Percentiles rank a stretch among this genome's conserved stretches.
Conservation (phyloP, 805 yeast species). For the Tetrapisispora taiwanensis region DNA sequence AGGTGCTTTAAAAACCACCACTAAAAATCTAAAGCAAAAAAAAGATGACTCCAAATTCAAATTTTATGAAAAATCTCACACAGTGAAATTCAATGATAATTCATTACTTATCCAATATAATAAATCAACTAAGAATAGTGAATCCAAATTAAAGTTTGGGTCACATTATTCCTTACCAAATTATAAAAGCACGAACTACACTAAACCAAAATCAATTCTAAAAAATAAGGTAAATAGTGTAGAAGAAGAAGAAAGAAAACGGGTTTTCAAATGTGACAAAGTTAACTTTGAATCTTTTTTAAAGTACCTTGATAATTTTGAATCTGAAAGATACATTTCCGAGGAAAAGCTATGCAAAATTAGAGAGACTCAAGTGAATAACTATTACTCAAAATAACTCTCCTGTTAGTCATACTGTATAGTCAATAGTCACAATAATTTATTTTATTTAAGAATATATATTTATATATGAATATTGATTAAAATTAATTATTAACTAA, state of each 20-base stretch:
- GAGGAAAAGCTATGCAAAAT: slow-evolving; percentile 27
- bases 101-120: slow-evolving; percentile 1
- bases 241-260: slow-evolving; percentile 28
- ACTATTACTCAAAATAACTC: slow-evolving; percentile 20
- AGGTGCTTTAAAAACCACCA: too few relatives aligned
- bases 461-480: too few relatives aligned
- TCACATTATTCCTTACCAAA: neutral
- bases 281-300: slow-evolving; percentile 32
- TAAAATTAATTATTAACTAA: too few relatives aligned
- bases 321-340: slow-evolving; percentile 26
- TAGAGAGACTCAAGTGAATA: slow-evolving; percentile 32
- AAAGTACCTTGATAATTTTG: slow-evolving; percentile 29
- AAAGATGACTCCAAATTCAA: neutral
- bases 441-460: too few relatives aligned
- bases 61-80: neutral
- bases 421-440: too few relatives aligned
- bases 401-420: neutral
- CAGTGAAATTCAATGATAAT: slow-evolving; percentile 1
- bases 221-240: slow-evolving; percentile 29
- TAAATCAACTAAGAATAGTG: neutral
- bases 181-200: neutral
- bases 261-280: slow-evolving; percentile 32
- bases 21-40: neutral
- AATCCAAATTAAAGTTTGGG: neutral
- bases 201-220: slow-evolving; percentile 28